Evolutionary conservation across 1,139 yeast species (phyloP).

Genomic region (Magnusiomyces paraingens): DNA sequence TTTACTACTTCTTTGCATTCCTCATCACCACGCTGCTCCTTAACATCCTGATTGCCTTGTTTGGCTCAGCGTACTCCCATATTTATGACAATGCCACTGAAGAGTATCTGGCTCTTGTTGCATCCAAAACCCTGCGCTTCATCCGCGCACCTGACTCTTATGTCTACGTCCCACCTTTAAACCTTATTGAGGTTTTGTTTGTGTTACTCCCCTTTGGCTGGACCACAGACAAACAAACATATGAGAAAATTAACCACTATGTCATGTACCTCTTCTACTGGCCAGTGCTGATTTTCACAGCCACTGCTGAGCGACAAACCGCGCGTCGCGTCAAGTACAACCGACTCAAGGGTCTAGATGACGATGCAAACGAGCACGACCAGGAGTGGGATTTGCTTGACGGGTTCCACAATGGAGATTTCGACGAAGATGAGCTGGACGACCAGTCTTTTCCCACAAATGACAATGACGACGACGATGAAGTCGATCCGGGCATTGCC

Average conservation of each 20-base stretch:
- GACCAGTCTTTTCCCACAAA: too few relatives aligned
- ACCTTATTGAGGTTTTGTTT: constrained; percentile 56
- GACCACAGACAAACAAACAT: constrained; percentile 32
- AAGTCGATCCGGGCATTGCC: constrained; percentile 11
- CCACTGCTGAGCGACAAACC: constrained; percentile 54
- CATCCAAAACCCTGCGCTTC: constrained; percentile 76
- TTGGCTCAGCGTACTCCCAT: constrained; percentile 74
- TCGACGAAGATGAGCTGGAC: constrained; percentile 21
- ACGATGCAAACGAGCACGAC: constrained; percentile 76
- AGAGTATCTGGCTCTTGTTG: constrained; percentile 78
- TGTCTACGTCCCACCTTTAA: constrained; percentile 81
- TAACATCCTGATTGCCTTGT: constrained; percentile 77
- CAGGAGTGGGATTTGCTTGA: constrained; percentile 80
- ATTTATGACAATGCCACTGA: constrained; percentile 78
- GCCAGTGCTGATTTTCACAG: constrained; percentile 57
- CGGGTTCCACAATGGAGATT: constrained; percentile 50
- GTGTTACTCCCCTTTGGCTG: constrained; percentile 38
- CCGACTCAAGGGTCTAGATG: constrained; percentile 56
- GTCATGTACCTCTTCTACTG: constrained; percentile 62
- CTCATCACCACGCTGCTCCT: constrained; percentile 51
- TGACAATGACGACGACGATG: constrained; percentile 33
- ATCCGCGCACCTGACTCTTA: constrained; percentile 85
- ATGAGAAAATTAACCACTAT: constrained; percentile 29
- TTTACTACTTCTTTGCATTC: constrained; percentile 72
- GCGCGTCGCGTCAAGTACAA: constrained; percentile 72